phyloP scores from a whole-genome alignment of 2,329 filamentous ascomycete genomes.

The Paecilomyces sp. region DNA sequence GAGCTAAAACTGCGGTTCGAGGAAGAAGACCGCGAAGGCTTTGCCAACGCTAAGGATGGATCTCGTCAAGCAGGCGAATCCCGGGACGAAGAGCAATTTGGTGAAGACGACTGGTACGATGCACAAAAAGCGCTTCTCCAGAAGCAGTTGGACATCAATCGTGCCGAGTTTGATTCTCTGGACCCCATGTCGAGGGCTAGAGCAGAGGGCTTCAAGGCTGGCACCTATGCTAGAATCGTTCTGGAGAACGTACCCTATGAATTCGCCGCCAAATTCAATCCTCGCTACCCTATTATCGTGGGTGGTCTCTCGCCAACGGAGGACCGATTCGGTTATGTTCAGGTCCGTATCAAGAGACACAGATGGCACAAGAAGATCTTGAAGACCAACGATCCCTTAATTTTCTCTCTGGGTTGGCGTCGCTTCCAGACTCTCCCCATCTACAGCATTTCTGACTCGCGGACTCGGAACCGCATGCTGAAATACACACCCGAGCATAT shows the following conservation, averaged over 20 bases:
- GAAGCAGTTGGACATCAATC: conserved; percentile 96
- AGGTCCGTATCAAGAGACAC: conserved; percentile 94
- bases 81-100: conserved; percentile 68
- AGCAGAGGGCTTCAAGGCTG: conserved; percentile 85
- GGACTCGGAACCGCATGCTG: conserved; percentile 91
- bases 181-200: conserved; percentile 75
- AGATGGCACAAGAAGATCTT: conserved; percentile 99
- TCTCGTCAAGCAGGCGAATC: conserved; percentile 64
- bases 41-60: conserved; percentile 76
- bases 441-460: conserved; percentile 90
- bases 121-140: conserved; percentile 89
- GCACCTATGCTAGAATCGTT: conserved; percentile 87
- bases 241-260: conserved; percentile 85
- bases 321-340: conserved; percentile 90
- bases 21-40: conserved; percentile 94
- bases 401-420: conserved; percentile 94
- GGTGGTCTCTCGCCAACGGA: conserved; percentile 91
- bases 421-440: conserved; percentile 88
- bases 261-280: conserved; percentile 75
- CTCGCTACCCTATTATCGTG: conserved; percentile 75
- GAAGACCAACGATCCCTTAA: conserved; percentile 95
- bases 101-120: conserved; percentile 98
- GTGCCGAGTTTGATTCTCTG: conserved; percentile 79
- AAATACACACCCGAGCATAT: conserved; percentile 99
- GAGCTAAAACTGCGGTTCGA: conserved; percentile 92